A percentile compares a stretch with the other conserved stretches of the same genome.
Conservation (phyloP, 192 early-diverging fungal genomes). For the Thamnidium elegans region DNA sequence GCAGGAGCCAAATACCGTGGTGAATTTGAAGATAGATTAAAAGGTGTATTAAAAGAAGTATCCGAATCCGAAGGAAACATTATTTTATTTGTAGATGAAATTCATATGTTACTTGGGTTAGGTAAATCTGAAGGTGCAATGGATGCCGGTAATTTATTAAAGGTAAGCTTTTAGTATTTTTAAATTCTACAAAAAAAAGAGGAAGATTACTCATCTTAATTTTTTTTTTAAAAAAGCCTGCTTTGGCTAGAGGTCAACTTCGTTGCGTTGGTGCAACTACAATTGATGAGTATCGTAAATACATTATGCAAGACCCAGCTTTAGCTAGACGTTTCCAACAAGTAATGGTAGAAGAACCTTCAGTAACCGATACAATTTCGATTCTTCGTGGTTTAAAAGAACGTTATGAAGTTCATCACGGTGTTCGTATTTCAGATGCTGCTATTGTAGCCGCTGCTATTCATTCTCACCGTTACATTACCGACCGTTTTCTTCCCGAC, state of each 20-base stretch:
- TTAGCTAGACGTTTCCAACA: conserved; percentile 75
- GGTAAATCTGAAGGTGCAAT: conserved; percentile 76
- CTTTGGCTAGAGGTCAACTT: conserved; percentile 67
- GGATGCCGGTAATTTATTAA: conserved; percentile 79
- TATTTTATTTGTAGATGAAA: conserved; percentile 80
- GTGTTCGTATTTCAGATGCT: conserved; percentile 73
- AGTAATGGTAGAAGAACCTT: conserved; percentile 54
- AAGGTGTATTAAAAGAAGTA: conserved; percentile 70
- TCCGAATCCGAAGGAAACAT: conserved; percentile 68
- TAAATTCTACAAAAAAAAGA: not conserved
- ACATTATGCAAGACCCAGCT: conserved; percentile 72
- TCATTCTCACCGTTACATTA: conserved; percentile 76
- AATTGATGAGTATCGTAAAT: conserved; percentile 74
- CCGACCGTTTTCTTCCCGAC: conserved; percentile 72
- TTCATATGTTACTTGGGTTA: conserved; percentile 71
- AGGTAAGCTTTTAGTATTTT: conserved; percentile 32
- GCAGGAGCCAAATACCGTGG: conserved; percentile 77
- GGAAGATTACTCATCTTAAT: not conserved
- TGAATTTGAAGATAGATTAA: conserved; percentile 82
- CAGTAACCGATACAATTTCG: conserved; percentile 67
- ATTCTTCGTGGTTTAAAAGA: conserved; percentile 76
- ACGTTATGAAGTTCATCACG: conserved; percentile 80
- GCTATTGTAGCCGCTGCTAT: conserved; percentile 71
- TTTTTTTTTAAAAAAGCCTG: conserved; percentile 53
- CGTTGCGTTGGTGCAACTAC: conserved; percentile 80